Conservation (phyloP, 2,329 filamentous ascomycete species). For the Claviceps monticola region DNA sequence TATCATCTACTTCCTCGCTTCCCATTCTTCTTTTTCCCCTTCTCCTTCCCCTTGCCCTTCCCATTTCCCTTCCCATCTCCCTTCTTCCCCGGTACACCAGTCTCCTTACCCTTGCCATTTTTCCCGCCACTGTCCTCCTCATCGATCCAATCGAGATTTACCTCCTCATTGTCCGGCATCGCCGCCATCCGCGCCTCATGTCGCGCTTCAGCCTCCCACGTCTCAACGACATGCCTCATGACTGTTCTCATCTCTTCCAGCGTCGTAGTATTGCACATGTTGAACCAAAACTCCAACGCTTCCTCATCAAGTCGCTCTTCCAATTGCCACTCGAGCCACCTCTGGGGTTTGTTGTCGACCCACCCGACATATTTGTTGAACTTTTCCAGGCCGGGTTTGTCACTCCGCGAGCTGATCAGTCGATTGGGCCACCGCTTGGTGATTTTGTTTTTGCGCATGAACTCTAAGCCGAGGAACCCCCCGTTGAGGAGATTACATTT, state of each 20-base stretch:
- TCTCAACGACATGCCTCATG: not conserved
- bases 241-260: not conserved
- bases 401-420: conserved; percentile 6
- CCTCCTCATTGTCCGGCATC: not conserved
- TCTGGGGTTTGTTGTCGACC: conserved; percentile 9
- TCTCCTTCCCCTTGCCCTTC: not conserved
- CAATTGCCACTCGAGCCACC: conserved; percentile 16
- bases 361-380: conserved; percentile 13
- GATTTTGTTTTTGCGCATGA: conserved; percentile 11
- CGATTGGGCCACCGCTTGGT: conserved; percentile 12
- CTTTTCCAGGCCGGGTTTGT: conserved; percentile 6
- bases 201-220: not conserved
- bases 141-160: not conserved
- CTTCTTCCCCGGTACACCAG: not conserved
- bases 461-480: conserved; percentile 9
- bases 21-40: no score
- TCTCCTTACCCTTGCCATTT: not conserved
- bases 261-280: not conserved
- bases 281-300: not conserved
- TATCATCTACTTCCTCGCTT: no score
- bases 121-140: not conserved
- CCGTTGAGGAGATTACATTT: conserved; percentile 3
- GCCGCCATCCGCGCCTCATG: not conserved
- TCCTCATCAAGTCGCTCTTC: not conserved
- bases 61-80: not conserved